Base-by-base conservation (phyloP, 306 rosid species). In the Vigna nakashimae region DNA sequence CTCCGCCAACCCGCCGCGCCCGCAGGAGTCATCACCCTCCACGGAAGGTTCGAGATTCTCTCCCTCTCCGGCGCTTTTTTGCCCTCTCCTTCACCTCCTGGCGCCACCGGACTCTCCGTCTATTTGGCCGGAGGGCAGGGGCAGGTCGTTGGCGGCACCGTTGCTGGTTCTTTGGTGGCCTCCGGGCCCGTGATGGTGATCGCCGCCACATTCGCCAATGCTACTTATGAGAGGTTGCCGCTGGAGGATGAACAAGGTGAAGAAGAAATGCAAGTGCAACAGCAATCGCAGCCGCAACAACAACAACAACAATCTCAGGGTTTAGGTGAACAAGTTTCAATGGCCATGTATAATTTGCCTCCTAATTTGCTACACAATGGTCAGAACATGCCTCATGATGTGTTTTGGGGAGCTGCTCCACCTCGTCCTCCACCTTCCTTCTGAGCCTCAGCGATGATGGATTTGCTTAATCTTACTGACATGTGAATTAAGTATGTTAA, bases 121-220 rank as follows among this genome's bases (percentile, higher is more conserved):
- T 95, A 89, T 70, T 74, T 95, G 14, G 88, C 96, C 1, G 98
- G 98, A 1, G 98, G 92, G 4, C 97, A 95, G 69, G 98, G 97
- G 0, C 96, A 89, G 66, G 95, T 95, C 11, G 97, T 95, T 0
- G 98, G 98, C 0, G 97, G 98, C 1, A n/a, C 87, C 1, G 97
- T 95, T 0, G 86, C 79, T 0, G 98, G 98, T 0, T 79, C 97
- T 0, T 52, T 95, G 52, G 81, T 90, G 45, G 97, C 98, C 1
- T 88, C 97, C 0, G 98, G 96, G 1, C 97, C 97, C 0, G 98
- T 91, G 1, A 85, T 92, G 79, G 91, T 95, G 34, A 85, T 95
- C 30, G 98, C 93, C 1, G 98, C 98, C 0, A 90, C 98, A 3
- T 95, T 92, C 49, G 86, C 87, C 0, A 92, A 91, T 17, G 97